Percentiles rank a stretch among this genome's conserved stretches.
Conservation (phyloP, 2,329 filamentous ascomycete genomes). For the Apiospora koreana region DNA sequence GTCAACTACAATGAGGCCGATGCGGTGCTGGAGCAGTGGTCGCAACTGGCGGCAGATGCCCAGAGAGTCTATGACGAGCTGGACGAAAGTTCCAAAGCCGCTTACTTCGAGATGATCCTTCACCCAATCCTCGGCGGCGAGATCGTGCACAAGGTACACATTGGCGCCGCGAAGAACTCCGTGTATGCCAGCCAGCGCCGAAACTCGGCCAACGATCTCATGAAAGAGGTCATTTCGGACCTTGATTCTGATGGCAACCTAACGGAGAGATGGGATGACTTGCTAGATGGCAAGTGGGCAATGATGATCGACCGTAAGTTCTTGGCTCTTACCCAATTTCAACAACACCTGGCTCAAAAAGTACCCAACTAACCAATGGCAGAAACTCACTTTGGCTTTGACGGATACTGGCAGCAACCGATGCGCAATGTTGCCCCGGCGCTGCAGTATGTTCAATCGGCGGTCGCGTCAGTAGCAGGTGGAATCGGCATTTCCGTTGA, state of each 20-base stretch:
- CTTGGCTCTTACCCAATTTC: neutral
- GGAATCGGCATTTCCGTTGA: conserved; percentile 66
- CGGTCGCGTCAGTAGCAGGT: conserved; percentile 60
- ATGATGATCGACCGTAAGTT: conserved; percentile 59
- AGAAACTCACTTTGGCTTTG: conserved; percentile 56
- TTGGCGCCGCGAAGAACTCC: conserved; percentile 49
- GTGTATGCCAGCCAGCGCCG: conserved; percentile 52
- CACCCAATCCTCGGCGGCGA: conserved; percentile 60
- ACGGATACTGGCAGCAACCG: conserved; percentile 67
- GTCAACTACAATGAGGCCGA: conserved; percentile 65
- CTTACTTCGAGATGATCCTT: conserved; percentile 63
- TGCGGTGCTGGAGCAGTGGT: conserved; percentile 54
- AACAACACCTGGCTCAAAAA: too few species aligned
- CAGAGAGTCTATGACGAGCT: conserved; percentile 58
- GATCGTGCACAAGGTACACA: conserved; percentile 54
- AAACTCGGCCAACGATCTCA: conserved; percentile 52
- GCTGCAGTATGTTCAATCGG: conserved; percentile 59
- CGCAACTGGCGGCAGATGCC: conserved; percentile 51
- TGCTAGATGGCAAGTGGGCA: conserved; percentile 64
- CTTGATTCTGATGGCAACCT: conserved; percentile 60
- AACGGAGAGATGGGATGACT: conserved; percentile 56
- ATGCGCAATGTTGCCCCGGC: conserved; percentile 69
- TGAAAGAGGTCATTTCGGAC: conserved; percentile 50
- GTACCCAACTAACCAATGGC: conserved; percentile 10
- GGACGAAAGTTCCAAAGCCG: conserved; percentile 48